Conservation (phyloP, 1,284 basidiomycete genomes). For the Rhodotorula sp. region DNA sequence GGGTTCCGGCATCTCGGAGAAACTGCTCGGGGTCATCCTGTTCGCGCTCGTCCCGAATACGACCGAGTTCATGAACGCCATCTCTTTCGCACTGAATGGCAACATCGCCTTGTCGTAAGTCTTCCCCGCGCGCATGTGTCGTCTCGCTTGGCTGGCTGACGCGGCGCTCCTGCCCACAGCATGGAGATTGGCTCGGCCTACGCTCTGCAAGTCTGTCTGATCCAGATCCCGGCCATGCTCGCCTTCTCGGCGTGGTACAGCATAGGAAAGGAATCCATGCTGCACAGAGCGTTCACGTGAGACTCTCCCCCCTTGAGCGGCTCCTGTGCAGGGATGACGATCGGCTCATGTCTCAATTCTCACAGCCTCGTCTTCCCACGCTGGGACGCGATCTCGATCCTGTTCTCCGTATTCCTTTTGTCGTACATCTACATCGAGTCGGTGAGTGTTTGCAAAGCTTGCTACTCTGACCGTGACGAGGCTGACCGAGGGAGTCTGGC, state of each 20-base stretch:
- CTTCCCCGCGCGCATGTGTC: background rate
- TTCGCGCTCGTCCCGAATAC: constrained; percentile 98
- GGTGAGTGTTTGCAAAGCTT: constrained; percentile 55
- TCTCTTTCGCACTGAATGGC: constrained; percentile 96
- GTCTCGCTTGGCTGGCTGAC: background rate
- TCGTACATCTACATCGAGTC: constrained; percentile 98
- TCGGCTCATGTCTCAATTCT: background rate
- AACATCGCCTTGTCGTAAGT: constrained; percentile 85
- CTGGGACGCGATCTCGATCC: constrained; percentile 96
- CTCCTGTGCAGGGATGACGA: background rate
- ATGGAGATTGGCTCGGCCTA: constrained; percentile 99
- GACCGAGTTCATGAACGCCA: constrained; percentile 99
- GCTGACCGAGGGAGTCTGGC: background rate
- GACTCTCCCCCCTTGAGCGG: constrained; percentile 35
- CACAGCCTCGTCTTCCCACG: constrained; percentile 90
- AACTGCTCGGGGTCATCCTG: constrained; percentile 93
- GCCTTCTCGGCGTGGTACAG: constrained; percentile 92
- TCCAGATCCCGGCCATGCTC: constrained; percentile 99
- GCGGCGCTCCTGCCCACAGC: constrained; percentile 52
- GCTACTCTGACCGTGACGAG: too few species aligned
- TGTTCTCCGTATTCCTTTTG: constrained; percentile 75
- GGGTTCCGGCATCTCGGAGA: constrained; percentile 93
- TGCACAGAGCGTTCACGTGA: constrained; percentile 74
- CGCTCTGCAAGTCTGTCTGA: constrained; percentile 92
- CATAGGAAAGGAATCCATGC: constrained; percentile 67